Evolutionary conservation across 2,329 filamentous ascomycete species (phyloP).

Genomic region (Neophaeococcomyces aloes): DNA sequence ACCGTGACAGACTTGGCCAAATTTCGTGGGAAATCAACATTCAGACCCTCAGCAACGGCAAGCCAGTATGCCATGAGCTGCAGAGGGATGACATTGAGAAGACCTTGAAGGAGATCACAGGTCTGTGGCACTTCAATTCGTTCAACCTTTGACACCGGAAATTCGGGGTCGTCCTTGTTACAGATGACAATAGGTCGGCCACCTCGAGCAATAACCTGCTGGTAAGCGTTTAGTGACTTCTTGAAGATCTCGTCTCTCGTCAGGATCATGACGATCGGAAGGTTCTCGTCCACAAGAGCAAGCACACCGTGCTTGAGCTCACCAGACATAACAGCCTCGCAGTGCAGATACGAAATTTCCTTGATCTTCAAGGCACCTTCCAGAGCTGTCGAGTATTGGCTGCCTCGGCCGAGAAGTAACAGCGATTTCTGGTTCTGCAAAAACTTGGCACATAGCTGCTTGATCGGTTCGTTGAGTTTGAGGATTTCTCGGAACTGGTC

Average conservation of each 20-base stretch:
- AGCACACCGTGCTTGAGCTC: slow-evolving; percentile 98
- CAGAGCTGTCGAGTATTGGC: slow-evolving; percentile 91
- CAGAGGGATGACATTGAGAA: slow-evolving; percentile 93
- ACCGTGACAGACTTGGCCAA: slow-evolving; percentile 98
- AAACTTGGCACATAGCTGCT: slow-evolving; percentile 79
- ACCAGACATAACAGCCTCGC: slow-evolving; percentile 99
- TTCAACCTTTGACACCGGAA: slow-evolving; percentile 76
- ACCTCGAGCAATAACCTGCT: slow-evolving; percentile 93
- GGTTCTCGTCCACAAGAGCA: slow-evolving; percentile 92
- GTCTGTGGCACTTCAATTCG: slow-evolving; percentile 97
- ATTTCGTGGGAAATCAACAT: slow-evolving; percentile 98
- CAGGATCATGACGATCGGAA: slow-evolving; percentile 99
- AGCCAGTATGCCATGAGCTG: slow-evolving; percentile 99
- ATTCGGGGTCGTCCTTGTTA: slow-evolving; percentile 82
- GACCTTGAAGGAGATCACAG: slow-evolving; percentile 87
- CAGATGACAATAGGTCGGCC: slow-evolving; percentile 98
- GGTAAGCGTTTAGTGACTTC: slow-evolving; percentile 99
- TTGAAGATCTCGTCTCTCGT: slow-evolving; percentile 92
- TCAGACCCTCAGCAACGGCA: slow-evolving; percentile 86
- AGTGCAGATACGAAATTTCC: slow-evolving; percentile 99
- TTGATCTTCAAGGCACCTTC: slow-evolving; percentile 98
- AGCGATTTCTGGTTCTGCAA: slow-evolving; percentile 98
- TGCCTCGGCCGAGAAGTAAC: slow-evolving; percentile 83
- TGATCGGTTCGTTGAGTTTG: slow-evolving; percentile 84
- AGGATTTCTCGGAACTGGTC: slow-evolving; percentile 87